Evolutionary conservation across 805 yeast species (phyloP), one percentile per base, ranked within the genome.

Genomic region (Starmera dryadoides): DNA sequence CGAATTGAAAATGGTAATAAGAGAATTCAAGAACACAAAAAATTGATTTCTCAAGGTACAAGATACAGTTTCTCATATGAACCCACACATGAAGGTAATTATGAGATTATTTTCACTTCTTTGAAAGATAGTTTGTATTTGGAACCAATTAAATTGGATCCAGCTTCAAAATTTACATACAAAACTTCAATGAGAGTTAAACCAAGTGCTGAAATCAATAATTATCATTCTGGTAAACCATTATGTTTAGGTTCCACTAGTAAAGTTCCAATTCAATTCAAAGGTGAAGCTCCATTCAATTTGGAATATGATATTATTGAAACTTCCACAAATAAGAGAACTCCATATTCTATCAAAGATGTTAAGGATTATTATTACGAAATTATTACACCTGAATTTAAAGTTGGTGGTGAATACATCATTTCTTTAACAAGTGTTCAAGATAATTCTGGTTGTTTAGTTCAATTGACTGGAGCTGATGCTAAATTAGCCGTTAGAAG

Each of bases 11-110:
- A 65, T 19, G 60, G 58, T 6, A 52, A 57, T 30, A 51, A 53
- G 25, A 48, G 49, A 48, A 63, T 47, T 42, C 45, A 62, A 18
- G 68, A 63, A 26, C 52, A 67, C 0, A 68, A 64, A 41, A 59
- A 48, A 36, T 45, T 66, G 16, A 48, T 53, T 2, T 68, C 71
- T 1, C 58, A 55, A 35, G 67, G 67, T 40, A 68, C 74, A 10
- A 66, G 79, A 44, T 68, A 68, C 41, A 73, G 76, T 43, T 77
- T 84, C 50, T 69, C 73, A 36, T 88, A 84, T 59, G 75, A 74
- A 43, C 98, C 99, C 3, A 71, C 77, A 2, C 65, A 71, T 3
- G 95, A 87, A 48, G 98, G 98, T 1, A 74, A 73, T 22, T 93
- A 84, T 56, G 79, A 79, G 23, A 81, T 91, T 40, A 78, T 76